Base-by-base conservation (phyloP, 208 protist species). In the Plasmodiophora brassicae region DNA sequence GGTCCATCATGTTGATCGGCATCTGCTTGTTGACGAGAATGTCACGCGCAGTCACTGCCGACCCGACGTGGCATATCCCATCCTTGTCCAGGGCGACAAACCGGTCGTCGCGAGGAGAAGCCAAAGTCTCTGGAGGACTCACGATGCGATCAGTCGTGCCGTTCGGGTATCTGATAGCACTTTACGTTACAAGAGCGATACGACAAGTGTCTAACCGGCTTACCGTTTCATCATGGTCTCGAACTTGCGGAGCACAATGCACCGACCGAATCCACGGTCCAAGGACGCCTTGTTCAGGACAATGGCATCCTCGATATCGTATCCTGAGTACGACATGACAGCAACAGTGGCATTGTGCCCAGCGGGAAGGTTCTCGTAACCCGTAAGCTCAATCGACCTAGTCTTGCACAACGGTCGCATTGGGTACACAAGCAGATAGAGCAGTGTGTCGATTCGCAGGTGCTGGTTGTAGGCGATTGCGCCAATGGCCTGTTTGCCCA, bases 281-380 rank as follows among this genome's bases (percentile, higher is more conserved):
- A 91, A 39, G 35, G 90, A 91, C 35, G 90, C 87, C 83, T 98
- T 95, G 91, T 99, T 99, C 86, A 99, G 95, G 46, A 99, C 96
- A 20, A 99, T 90, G 32, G 98, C 98, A 94, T 99, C 99, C 93
- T 99, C 99, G 89, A 99, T 99, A 93, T 99, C 98, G 93, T 99
- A 99, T 0, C 99, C 99, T 43, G 97, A 98, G 92, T 99, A 99
- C 57, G 93, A 97, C 96, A 99, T 98, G 39, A 99, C 97, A 36
- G 98, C 98, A 32, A 99, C 96, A 89, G 98, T 98, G 22, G 98
- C 98, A 93, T 99, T 99, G 53, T 99, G 97, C 28, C 99, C 99
- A 0, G 98, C 98, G n/a, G 98, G 97, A 1, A 99, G 88, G 88
- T 95, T 54, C 5, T 91, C 0, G 71, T 93, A 95, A 28, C 92